These are phyloP conservation scores for Xanthoparmelia taractica DNA, from an alignment of 495 filamentous ascomycete genomes.

Conservation along the genomic window DNA sequence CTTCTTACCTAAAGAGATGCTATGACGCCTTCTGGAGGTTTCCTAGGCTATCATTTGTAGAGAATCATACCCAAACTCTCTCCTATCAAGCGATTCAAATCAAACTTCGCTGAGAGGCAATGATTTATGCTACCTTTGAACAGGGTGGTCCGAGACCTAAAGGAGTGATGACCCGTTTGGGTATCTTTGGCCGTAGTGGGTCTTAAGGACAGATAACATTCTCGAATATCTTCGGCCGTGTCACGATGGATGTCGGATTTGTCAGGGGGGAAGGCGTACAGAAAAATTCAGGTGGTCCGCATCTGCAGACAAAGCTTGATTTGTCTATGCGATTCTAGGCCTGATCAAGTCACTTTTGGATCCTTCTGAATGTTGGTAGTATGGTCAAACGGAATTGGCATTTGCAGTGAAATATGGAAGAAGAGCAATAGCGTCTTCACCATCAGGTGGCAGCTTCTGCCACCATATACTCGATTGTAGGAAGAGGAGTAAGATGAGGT, in stretches of 20 bases:
- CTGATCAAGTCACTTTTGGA: too few relatives aligned
- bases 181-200: neutral
- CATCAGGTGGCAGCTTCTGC: neutral
- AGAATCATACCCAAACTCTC: too few relatives aligned
- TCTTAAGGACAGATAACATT: neutral
- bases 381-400: neutral
- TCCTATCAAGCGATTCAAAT: too few relatives aligned
- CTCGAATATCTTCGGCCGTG: neutral
- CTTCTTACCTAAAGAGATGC: too few relatives aligned
- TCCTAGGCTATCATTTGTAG: too few relatives aligned
- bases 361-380: too few relatives aligned
- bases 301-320: neutral
- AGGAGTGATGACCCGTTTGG: neutral
- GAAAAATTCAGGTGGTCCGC: neutral
- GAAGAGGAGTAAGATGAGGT: neutral
- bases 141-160: neutral
- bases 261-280: neutral
- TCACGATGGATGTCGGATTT: neutral
- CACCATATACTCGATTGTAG: neutral
- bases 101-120: neutral
- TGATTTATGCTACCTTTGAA: neutral
- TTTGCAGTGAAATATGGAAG: neutral
- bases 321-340: too few relatives aligned
- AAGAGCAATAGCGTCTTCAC: neutral
- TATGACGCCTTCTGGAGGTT: too few relatives aligned